These are phyloP conservation scores for Cardamine chenopodiifolia DNA, from an alignment of 345 rosid species.

Conservation along the genomic window DNA sequence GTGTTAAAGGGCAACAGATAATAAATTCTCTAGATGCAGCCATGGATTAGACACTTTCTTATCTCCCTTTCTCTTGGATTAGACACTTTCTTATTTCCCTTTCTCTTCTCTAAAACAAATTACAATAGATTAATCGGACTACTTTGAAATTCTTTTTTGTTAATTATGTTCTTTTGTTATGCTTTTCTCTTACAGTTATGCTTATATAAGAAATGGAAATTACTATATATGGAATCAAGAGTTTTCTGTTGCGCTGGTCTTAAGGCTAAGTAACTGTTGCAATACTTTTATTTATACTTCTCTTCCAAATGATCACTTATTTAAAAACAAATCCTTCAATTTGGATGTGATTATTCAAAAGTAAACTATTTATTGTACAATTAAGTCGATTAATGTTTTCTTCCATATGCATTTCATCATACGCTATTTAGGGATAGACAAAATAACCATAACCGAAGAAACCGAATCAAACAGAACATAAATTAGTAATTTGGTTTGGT, in stretches of 20 bases:
- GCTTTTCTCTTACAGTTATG: not conserved
- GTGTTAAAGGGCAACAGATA: conserved; percentile 32
- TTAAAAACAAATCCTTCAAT: not conserved
- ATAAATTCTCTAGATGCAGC: conserved; percentile 36
- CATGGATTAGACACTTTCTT: conserved; percentile 26
- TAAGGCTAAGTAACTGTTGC: conserved; percentile 38
- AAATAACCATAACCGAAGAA: too few relatives aligned
- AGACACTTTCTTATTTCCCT: not conserved
- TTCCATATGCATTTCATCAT: not conserved
- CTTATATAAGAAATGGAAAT: conserved; percentile 31
- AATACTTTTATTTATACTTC: not conserved
- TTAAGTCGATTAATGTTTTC: not conserved
- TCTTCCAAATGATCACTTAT: not conserved
- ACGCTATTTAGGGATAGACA: not conserved
- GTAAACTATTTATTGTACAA: not conserved
- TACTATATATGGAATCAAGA: conserved; percentile 28
- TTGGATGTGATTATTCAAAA: not conserved
- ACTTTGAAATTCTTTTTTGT: not conserved
- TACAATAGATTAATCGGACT: not conserved
- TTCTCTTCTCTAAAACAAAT: conserved; percentile 24
- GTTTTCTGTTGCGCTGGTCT: conserved; percentile 34
- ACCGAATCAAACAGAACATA: too few relatives aligned
- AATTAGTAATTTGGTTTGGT: too few relatives aligned
- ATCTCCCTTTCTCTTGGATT: not conserved
- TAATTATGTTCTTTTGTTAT: not conserved